Evolutionary conservation across 75 land plant species (phyloP).

Genomic region (Ceratopteris richardii): DNA sequence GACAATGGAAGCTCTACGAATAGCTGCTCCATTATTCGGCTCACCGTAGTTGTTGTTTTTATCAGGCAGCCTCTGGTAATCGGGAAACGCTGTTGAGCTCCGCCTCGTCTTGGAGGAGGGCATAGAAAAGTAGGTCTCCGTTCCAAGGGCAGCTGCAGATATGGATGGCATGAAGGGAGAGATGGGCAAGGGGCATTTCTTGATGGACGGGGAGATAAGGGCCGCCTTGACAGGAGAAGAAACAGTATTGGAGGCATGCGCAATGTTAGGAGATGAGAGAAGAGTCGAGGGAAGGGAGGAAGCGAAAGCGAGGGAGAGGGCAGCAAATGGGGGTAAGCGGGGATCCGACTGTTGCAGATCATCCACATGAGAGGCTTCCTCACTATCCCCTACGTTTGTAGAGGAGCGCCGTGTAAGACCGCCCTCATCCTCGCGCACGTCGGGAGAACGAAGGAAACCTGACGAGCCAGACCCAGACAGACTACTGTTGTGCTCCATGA

Average conservation of each 20-base stretch:
- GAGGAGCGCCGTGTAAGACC: neutral
- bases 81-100: conserved; percentile 33
- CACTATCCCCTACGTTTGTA: neutral
- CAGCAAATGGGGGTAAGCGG: conserved; percentile 5
- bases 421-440: neutral
- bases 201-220: conserved; percentile 8
- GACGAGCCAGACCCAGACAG: neutral
- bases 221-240: neutral
- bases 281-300: conserved; percentile 8
- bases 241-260: neutral
- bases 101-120: conserved; percentile 8
- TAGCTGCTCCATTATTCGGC: conserved; percentile 45
- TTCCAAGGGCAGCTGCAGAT: neutral
- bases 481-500: conserved; percentile 12
- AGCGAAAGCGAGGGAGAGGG: conserved; percentile 20
- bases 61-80: conserved; percentile 35
- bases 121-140: neutral
- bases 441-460: neutral
- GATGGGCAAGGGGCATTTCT: conserved; percentile 18
- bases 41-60: conserved; percentile 33
- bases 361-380: neutral
- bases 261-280: neutral
- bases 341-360: conserved; percentile 5
- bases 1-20: conserved; percentile 58
- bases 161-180: conserved; percentile 18